Percentiles rank a stretch among this genome's conserved stretches.
These are phyloP conservation scores for Solanum raphanifolium DNA, from an alignment of 257 asterid species.

Conservation along the genomic window DNA sequence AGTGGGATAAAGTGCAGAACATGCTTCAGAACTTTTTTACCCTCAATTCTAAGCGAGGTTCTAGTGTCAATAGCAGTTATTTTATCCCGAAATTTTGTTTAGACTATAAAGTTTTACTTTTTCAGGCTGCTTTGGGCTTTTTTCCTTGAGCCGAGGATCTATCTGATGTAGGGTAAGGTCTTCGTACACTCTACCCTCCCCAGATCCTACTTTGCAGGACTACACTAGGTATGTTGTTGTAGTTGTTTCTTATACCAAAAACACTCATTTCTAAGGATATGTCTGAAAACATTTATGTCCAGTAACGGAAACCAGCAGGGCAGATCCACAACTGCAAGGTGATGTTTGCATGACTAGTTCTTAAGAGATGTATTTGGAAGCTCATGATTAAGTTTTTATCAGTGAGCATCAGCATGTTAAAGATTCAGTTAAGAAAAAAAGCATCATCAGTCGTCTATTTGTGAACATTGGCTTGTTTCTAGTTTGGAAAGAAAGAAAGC, in stretches of 20 bases:
- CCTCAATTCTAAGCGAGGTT: background rate
- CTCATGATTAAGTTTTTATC: background rate
- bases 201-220: background rate
- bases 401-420: background rate
- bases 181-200: background rate
- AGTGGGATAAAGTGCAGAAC: background rate
- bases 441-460: background rate
- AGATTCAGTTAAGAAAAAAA: background rate
- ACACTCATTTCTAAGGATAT: background rate
- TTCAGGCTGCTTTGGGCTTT: background rate
- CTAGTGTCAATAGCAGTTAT: background rate
- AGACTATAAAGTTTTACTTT: background rate
- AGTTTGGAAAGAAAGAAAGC: background rate
- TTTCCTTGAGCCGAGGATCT: background rate
- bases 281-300: background rate
- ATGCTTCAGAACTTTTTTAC: background rate
- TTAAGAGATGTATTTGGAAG: background rate
- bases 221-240: background rate
- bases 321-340: background rate
- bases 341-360: background rate
- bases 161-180: background rate
- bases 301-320: background rate
- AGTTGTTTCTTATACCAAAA: background rate
- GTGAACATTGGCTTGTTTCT: background rate
- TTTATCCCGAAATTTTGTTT: background rate